Evolutionary conservation across 1,284 basidiomycete genomes (phyloP).

Genomic region (Ceratobasidium sp.): DNA sequence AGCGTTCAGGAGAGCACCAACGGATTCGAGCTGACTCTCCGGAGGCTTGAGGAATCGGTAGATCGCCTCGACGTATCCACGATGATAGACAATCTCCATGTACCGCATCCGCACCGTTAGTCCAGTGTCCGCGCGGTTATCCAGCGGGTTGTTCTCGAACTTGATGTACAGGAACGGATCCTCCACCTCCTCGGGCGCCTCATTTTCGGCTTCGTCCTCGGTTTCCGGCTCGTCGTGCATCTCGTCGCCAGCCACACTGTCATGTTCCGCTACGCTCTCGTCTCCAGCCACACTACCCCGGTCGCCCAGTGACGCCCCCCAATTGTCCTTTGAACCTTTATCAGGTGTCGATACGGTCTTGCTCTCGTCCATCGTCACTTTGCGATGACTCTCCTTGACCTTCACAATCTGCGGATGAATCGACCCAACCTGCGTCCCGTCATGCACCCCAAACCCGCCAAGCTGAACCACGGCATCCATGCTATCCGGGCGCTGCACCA

Average conservation of each 20-base stretch:
- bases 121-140: slow-evolving; percentile 93
- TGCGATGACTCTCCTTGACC: slow-evolving; percentile 73
- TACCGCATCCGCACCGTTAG: slow-evolving; percentile 93
- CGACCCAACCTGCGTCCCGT: slow-evolving; percentile 87
- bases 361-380: slow-evolving; percentile 51
- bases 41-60: slow-evolving; percentile 96
- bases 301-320: slow-evolving; percentile 53
- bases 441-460: slow-evolving; percentile 90
- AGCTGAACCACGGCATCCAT: slow-evolving; percentile 87
- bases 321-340: slow-evolving; percentile 53
- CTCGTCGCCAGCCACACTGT: slow-evolving; percentile 13
- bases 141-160: slow-evolving; percentile 94
- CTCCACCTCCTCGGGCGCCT: slow-evolving; percentile 51
- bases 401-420: slow-evolving; percentile 94
- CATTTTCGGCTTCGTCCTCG: slow-evolving; percentile 55
- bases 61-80: slow-evolving; percentile 93
- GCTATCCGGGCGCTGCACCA: slow-evolving; percentile 90
- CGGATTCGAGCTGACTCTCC: slow-evolving; percentile 94
- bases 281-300: slow-evolving; percentile 44
- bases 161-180: slow-evolving; percentile 93
- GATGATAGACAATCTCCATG: slow-evolving; percentile 98
- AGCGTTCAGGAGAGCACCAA: slow-evolving; percentile 89
- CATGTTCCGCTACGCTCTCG: slow-evolving; percentile 50
- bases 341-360: slow-evolving; percentile 52
- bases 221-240: slow-evolving; percentile 52